A percentile compares a stretch with the other conserved stretches of the same genome.
Conservation (phyloP, 2,329 filamentous ascomycete genomes). For the Sarocladium oryzae region DNA sequence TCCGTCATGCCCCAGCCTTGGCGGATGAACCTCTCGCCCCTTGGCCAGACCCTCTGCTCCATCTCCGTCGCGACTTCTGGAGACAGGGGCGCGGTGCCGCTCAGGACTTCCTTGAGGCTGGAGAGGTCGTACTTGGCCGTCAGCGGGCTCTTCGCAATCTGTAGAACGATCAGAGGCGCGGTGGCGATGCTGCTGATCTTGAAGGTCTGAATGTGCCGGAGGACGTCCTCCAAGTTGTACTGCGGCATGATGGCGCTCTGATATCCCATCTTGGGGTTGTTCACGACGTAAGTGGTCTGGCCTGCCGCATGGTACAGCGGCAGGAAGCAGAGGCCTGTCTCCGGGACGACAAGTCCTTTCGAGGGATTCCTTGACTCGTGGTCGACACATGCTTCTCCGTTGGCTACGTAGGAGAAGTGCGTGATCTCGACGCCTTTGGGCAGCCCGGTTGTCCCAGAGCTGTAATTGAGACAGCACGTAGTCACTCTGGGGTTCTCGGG, state of each 20-base stretch:
- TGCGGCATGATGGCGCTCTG: slow-evolving; percentile 72
- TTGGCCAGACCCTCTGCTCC: slow-evolving; percentile 31
- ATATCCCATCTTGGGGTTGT: slow-evolving; percentile 45
- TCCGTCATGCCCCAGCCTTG: slow-evolving; percentile 92
- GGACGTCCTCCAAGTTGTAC: slow-evolving; percentile 69
- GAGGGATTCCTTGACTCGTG: slow-evolving; percentile 18
- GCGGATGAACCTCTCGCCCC: slow-evolving; percentile 25
- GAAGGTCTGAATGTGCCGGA: slow-evolving; percentile 61
- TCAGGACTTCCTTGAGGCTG: slow-evolving; percentile 51
- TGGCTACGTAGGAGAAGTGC: slow-evolving; percentile 71
- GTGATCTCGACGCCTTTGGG: slow-evolving; percentile 79
- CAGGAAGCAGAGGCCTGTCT: slow-evolving; percentile 56
- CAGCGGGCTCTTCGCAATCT: slow-evolving; percentile 64
- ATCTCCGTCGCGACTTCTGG: slow-evolving; percentile 39
- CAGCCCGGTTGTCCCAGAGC: slow-evolving; percentile 70
- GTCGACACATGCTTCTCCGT: slow-evolving; percentile 53
- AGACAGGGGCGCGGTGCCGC: slow-evolving; percentile 64
- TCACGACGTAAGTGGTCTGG: slow-evolving; percentile 64
- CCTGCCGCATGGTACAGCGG: slow-evolving; percentile 72
- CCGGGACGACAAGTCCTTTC: too few species aligned
- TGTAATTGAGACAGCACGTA: slow-evolving; percentile 71
- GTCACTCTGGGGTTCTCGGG: slow-evolving; percentile 41
- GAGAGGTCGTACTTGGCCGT: slow-evolving; percentile 61
- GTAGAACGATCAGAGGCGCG: slow-evolving; percentile 70
- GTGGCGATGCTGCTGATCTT: slow-evolving; percentile 59